Base-by-base conservation (phyloP, 1,284 basidiomycete species). In the Puccinia coronata region DNA sequence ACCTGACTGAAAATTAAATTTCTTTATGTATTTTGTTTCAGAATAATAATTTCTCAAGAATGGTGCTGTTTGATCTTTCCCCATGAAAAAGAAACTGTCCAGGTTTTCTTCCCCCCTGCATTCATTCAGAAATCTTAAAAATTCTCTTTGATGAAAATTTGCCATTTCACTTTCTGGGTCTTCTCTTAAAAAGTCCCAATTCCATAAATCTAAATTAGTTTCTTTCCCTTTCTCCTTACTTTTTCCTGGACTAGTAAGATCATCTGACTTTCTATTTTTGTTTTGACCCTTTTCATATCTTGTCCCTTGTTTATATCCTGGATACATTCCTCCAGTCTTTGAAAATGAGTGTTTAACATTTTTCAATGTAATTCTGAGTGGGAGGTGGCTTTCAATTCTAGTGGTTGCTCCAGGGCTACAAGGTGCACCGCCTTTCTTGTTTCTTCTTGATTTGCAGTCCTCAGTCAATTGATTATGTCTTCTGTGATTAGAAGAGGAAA, bases 161-260 rank as follows among this genome's bases (percentile, higher is more conserved):
- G n/a, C 25, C 34, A 0, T 39, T 18, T 6, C 28, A 47, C 31
- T 47, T 39, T 41, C 31, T 49, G 43, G 12, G 36, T 47, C 25
- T 71, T 39, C 51, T 47, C 39, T 47, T 31, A 57, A 28, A 49
- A 71, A 71, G 18, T 47, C 25, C 69, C 69, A 63, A 23, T 63
- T 34, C 16, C 39, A 63, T 5, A 63, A 11, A 36, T 63, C 39
- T 8, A 63, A 63, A 63, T n/a, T n/a, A n/a, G n/a, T n/a, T n/a
- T 36, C 3, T 9, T 11, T 23, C 39, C 18, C 18, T 14, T 1
- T 18, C 14, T 39, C 2, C 34, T 36, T 63, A 18, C 18, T 23
- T 39, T 11, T 39, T 63, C 1, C 11, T 39, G 39, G 18, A 20
- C 39, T 18, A 43, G 20, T 39, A 43, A 3, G 18, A 65, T n/a